These are phyloP conservation scores for Acanthamoeba sp. DNA, from an alignment of 208 protist species.

Conservation along the genomic window DNA sequence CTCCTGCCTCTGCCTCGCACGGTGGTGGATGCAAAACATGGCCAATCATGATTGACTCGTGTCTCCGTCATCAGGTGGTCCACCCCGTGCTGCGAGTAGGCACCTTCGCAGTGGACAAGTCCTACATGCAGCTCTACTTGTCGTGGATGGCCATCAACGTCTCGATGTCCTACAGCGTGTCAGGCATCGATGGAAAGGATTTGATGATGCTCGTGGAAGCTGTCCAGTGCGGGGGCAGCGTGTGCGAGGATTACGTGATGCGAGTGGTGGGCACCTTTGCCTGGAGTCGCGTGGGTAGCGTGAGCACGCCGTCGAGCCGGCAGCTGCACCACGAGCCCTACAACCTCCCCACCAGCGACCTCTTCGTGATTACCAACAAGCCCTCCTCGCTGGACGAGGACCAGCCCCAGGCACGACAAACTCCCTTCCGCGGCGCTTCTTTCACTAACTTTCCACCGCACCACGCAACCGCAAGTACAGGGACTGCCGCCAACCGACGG, in stretches of 20 bases:
- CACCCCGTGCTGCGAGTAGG: not conserved
- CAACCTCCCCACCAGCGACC: not conserved
- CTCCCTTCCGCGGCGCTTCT: too few relatives aligned
- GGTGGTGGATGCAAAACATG: too few relatives aligned
- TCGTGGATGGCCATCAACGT: not conserved
- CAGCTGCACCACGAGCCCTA: not conserved
- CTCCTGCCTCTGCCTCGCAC: not conserved
- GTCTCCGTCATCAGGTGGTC: not conserved
- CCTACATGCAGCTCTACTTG: conserved; percentile 1
- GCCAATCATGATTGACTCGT: not conserved
- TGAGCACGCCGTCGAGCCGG: not conserved
- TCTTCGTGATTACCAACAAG: not conserved
- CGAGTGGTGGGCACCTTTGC: not conserved
- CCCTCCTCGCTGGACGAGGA: not conserved
- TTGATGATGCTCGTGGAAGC: not conserved
- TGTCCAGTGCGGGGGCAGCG: not conserved
- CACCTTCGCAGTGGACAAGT: not conserved
- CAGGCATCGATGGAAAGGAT: not conserved
- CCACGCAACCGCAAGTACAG: not conserved
- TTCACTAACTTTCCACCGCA: not conserved
- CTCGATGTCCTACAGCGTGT: not conserved
- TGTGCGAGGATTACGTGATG: not conserved
- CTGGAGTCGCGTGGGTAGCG: not conserved
- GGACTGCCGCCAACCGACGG: not conserved
- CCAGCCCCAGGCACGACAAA: not conserved